These are phyloP conservation scores for Didymosphaeria variabile DNA, from an alignment of 2,329 filamentous ascomycete species.

Conservation along the genomic window DNA sequence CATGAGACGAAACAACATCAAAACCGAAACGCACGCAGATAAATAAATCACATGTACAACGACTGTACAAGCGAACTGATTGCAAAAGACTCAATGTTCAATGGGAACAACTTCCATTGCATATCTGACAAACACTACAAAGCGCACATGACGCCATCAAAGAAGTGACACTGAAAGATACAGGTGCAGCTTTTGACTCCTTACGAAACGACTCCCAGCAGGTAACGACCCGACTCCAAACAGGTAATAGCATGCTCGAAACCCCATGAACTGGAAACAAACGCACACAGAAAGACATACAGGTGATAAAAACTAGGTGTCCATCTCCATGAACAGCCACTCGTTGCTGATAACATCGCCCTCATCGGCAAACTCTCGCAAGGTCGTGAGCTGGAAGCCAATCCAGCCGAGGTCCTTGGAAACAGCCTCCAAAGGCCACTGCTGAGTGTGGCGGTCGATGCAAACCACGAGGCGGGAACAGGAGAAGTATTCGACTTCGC, in stretches of 20 bases:
- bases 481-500: slow-evolving; percentile 73
- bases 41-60: too few species aligned
- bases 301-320: slow-evolving; percentile 64
- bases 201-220: too few species aligned
- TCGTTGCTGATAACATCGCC: slow-evolving; percentile 74
- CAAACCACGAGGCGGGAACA: slow-evolving; percentile 83
- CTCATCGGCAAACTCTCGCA: slow-evolving; percentile 75
- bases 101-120: background rate
- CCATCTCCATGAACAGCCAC: slow-evolving; percentile 91
- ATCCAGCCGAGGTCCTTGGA: slow-evolving; percentile 91
- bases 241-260: slow-evolving; percentile 12
- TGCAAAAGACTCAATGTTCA: background rate
- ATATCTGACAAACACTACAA: too few species aligned
- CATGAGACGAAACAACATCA: too few species aligned
- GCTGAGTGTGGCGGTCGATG: slow-evolving; percentile 74
- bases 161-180: too few species aligned
- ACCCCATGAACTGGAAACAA: slow-evolving; percentile 3
- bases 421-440: slow-evolving; percentile 70
- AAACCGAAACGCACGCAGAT: too few species aligned
- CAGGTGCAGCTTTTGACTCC: too few species aligned
- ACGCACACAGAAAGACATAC: background rate
- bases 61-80: too few species aligned
- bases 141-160: too few species aligned
- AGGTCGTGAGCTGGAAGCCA: slow-evolving; percentile 82
- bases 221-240: too few species aligned